Percentiles rank a stretch among this genome's conserved stretches.
Conservation (phyloP, 2,329 filamentous ascomycete species). For the Sclerotinia nivalis region DNA sequence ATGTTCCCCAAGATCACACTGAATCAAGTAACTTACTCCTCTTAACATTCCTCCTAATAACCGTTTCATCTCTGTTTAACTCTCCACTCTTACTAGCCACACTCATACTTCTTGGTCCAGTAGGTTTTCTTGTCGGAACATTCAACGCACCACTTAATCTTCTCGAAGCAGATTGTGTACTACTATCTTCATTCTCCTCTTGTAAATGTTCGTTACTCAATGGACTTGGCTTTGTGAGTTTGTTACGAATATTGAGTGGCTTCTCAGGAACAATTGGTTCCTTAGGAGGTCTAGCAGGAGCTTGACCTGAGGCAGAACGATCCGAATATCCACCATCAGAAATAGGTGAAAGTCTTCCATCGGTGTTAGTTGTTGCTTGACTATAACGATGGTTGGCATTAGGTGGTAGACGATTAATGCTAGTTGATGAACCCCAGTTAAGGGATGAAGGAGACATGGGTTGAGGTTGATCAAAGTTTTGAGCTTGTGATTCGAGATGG, state of each 20-base stretch:
- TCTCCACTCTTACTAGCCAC: constrained; percentile 36
- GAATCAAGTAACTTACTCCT: constrained; percentile 50
- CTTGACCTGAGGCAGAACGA: constrained; percentile 41
- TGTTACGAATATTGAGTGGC: constrained; percentile 51
- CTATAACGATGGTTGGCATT: constrained; percentile 54
- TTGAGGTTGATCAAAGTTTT: constrained; percentile 58
- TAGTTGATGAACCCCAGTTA: constrained; percentile 64
- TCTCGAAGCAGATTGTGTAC: constrained; percentile 34
- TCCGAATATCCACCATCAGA: constrained; percentile 40
- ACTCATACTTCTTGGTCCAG: constrained; percentile 42
- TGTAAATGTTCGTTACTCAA: constrained; percentile 54
- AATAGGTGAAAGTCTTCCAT: constrained; percentile 36
- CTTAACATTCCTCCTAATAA: constrained; percentile 46
- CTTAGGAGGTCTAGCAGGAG: constrained; percentile 62
- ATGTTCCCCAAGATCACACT: constrained; percentile 25
- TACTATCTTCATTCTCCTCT: constrained; percentile 23
- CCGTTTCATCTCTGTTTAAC: constrained; percentile 37
- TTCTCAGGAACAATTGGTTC: constrained; percentile 53
- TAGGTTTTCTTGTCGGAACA: constrained; percentile 41
- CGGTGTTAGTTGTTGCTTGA: constrained; percentile 37
- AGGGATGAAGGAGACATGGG: constrained; percentile 61
- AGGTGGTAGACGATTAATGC: constrained; percentile 53
- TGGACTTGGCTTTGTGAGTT: constrained; percentile 56
- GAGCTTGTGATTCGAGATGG: constrained; percentile 70
- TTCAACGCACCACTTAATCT: constrained; percentile 34